Evolutionary conservation across 2,329 filamentous ascomycete species (phyloP), one percentile per base, ranked within the genome.

Genomic region (Cladosporium oxysporum): DNA sequence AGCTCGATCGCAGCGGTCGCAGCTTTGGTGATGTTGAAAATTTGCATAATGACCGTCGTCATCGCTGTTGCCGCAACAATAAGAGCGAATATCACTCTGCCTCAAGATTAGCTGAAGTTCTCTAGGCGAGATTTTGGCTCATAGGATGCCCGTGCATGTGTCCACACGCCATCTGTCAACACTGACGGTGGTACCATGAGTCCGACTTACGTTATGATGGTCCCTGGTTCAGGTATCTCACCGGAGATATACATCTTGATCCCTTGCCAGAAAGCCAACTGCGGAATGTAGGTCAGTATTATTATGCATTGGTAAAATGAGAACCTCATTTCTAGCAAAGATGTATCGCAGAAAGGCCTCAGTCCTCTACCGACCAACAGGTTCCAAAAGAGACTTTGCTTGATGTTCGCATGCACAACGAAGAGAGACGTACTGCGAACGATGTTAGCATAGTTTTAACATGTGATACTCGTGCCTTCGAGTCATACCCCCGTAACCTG

Each of bases 191-290:
- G 31, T 12, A 21, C 11, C 1, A 31, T 18, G 18, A 12, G 28
- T 1, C 10, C 12, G 18, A 47, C 69, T 26, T 73, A 74, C 16
- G 75, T 78, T 62, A 78, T 73, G 23, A 81, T 75, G 35, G 76
- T 76, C 12, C 76, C 77, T 2, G 75, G 72, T 35, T 70, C 65
- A 4, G 41, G 21, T 31, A 78, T 76, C 66, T 78, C 76, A 8
- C 72, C 72, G 23, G 70, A 73, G 16, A 63, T 67, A 47, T 69
- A 78, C 74, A 78, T 74, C 7, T 78, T 74, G 59, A 79, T 77
- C 6, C 80, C 81, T 67, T 82, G 76, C 80, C 81, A 83, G 62
- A 83, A 83, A 0, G 72, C 78, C 69, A 76, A 75, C 58, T 47
- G 41, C n/a, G 21, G n/a, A 6, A 47, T 8, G 11, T 21, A 21